These are phyloP conservation scores for Fusarium sp. DNA, from an alignment of 2,329 filamentous ascomycete species.

Conservation along the genomic window DNA sequence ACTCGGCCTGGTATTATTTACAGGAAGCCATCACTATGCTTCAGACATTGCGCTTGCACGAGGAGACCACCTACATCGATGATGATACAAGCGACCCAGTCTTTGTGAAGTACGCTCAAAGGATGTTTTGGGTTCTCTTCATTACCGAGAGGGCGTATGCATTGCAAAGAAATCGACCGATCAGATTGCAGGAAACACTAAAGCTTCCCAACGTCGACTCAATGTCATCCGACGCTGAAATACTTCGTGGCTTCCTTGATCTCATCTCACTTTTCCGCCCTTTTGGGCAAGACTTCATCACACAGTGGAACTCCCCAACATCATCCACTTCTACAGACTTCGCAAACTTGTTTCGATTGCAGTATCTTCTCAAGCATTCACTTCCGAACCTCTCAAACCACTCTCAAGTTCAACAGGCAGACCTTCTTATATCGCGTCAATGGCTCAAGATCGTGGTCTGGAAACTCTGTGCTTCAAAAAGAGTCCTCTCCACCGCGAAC, in stretches of 20 bases:
- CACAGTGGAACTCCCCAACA: conserved; percentile 39
- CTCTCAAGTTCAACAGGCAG: conserved; percentile 34
- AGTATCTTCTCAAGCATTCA: conserved; percentile 12
- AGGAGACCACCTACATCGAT: conserved; percentile 38
- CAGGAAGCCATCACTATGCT: conserved; percentile 43
- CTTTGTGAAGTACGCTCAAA: conserved; percentile 30
- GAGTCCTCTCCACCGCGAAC: conserved; percentile 8
- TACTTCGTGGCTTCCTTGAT: conserved; percentile 44
- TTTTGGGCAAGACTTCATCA: conserved; percentile 41
- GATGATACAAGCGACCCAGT: not conserved
- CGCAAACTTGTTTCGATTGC: conserved; percentile 1
- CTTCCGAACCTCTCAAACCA: conserved; percentile 16
- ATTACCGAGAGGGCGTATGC: conserved; percentile 46
- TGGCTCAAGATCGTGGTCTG: conserved; percentile 43
- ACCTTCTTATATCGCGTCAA: conserved; percentile 38
- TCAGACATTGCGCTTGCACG: conserved; percentile 41
- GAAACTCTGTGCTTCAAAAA: conserved; percentile 40
- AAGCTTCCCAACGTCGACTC: conserved; percentile 31
- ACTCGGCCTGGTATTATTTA: conserved; percentile 46
- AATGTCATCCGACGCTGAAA: conserved; percentile 32
- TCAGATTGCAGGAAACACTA: conserved; percentile 38
- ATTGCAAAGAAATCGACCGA: conserved; percentile 42
- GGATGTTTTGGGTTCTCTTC: conserved; percentile 44
- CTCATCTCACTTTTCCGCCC: conserved; percentile 40
- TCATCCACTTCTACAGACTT: not conserved